Evolutionary conservation across 257 asterid genomes (phyloP), one percentile per base, ranked within the genome.

Genomic region (Anisodus acutangulus): DNA sequence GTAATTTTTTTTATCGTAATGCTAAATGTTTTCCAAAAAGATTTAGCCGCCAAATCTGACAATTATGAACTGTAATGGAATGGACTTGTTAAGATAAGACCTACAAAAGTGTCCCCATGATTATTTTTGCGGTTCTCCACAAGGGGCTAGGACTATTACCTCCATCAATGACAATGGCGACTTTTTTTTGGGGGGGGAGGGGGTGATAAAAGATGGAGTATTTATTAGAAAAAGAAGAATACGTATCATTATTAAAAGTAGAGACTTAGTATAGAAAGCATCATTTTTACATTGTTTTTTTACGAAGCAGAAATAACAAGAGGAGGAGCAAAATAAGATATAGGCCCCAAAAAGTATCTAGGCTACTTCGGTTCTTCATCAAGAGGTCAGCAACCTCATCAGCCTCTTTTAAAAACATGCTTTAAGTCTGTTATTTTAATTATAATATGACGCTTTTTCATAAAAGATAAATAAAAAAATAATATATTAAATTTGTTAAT

Each of bases 1-100:
- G 47, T 12, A 5, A 19, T 71, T 19, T 72, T 72, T 53, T 71
- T 9, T 4, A 63, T 22, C 6, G 6, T 49, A 22, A 22, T 11
- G 43, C 12, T 62, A 49, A 19, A 49, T 47, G 17, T 22, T 17
- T 17, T 17, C 6, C 6, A 59, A 16, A 59, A 16, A 59, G 37
- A 51, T 74, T 76, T 76, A 76, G 81, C 63, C 47, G 63, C 81
- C 81, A 22, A 49, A 1, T 10, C 19, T 22, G 81, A 74, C 81
- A 76, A 76, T 49, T 49, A 11, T 19, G 41, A 71, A 72, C 19
- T 49, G 81, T 49, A 22, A 49, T 74, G 57, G 37, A 74, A 74
- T 22, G 22, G 62, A 51, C 63, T 49, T 19, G 35, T 72, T 19
- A 72, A 72, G 58, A 47, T 19, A n/a, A 5, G 8, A 19, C 22